Evolutionary conservation across 345 rosid genomes (phyloP).

Genomic region (Citrus mangshanensis): DNA sequence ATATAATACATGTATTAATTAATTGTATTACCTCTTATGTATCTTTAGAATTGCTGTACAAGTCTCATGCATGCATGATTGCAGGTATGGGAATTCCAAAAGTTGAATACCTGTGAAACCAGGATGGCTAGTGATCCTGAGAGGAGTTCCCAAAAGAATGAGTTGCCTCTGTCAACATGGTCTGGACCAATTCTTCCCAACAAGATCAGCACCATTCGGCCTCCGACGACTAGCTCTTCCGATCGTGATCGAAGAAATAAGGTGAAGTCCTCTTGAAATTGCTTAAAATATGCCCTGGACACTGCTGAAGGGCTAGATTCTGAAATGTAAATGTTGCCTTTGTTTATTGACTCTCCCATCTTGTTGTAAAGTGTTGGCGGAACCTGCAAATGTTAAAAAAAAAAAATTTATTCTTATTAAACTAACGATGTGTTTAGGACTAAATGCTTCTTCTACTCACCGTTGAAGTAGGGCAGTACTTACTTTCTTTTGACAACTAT

Average conservation of each 20-base stretch:
- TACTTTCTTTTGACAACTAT: background rate
- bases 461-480: background rate
- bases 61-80: background rate
- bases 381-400: constrained; percentile 37
- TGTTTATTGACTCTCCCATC: constrained; percentile 67
- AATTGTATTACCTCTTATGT: no score
- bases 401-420: background rate
- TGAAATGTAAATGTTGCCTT: constrained; percentile 61
- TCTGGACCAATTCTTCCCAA: constrained; percentile 61
- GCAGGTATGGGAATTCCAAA: background rate
- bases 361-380: constrained; percentile 63
- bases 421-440: background rate
- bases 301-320: constrained; percentile 56
- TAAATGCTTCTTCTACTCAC: background rate
- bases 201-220: constrained; percentile 69
- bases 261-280: constrained; percentile 72
- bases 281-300: constrained; percentile 57
- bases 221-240: constrained; percentile 48
- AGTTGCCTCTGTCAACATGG: constrained; percentile 85
- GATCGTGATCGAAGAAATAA: constrained; percentile 61
- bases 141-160: constrained; percentile 76
- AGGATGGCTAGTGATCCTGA: constrained; percentile 49
- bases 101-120: constrained; percentile 44
- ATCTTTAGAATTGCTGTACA: no score
- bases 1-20: no score